These are phyloP conservation scores for Neurospora hispaniola DNA, from an alignment of 495 filamentous ascomycete genomes.

Conservation along the genomic window DNA sequence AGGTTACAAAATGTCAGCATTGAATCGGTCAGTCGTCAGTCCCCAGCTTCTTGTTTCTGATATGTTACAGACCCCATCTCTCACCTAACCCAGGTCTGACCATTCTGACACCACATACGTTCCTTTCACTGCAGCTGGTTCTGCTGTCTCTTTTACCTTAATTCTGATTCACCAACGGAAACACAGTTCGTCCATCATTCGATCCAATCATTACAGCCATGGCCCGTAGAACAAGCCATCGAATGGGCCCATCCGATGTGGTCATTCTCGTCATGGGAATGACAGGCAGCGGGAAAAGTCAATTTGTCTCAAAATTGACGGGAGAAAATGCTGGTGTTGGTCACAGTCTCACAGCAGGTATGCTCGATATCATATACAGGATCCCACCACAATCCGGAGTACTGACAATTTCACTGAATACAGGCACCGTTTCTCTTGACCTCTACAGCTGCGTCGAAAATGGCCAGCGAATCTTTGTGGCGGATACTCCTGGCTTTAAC, in stretches of 20 bases:
- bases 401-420: neutral
- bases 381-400: neutral
- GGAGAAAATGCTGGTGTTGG: constrained; percentile 14
- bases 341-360: constrained; percentile 17
- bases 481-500: constrained; percentile 39
- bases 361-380: neutral
- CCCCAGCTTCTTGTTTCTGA: neutral
- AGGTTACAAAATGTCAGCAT: neutral
- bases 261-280: constrained; percentile 23
- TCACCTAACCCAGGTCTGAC: neutral
- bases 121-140: neutral
- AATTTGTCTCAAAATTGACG: constrained; percentile 23
- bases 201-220: neutral
- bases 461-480: constrained; percentile 14
- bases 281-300: constrained; percentile 30
- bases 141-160: neutral
- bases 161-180: neutral
- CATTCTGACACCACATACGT: neutral
- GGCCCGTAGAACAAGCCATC: neutral
- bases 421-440: constrained; percentile 1
- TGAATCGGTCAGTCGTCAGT: neutral
- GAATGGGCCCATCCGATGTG: neutral
- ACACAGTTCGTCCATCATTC: neutral
- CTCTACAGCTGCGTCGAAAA: constrained; percentile 4
- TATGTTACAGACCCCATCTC: neutral